Conservation (phyloP, 495 filamentous ascomycete species). For the Penicillium paradoxum region DNA sequence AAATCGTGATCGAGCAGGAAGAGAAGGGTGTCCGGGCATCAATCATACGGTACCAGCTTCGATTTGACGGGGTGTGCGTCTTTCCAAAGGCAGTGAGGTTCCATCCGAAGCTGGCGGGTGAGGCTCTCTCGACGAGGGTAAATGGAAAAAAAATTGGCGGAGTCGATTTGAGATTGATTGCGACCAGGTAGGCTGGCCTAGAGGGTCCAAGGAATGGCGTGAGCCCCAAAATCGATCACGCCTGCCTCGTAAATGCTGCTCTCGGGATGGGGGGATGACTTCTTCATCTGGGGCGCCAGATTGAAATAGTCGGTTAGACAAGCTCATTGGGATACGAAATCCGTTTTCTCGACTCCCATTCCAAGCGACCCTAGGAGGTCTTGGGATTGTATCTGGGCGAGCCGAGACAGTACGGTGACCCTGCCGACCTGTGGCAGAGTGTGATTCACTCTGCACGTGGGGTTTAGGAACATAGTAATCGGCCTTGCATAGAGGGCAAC, state of each 20-base stretch:
- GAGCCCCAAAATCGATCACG: background rate
- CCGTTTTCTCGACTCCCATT: constrained; percentile 4
- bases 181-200: constrained; percentile 10
- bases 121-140: background rate
- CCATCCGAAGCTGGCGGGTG: background rate
- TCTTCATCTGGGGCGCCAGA: background rate
- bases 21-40: background rate
- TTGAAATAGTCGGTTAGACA: constrained; percentile 18
- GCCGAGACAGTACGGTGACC: constrained; percentile 10
- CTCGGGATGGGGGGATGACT: background rate
- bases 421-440: constrained; percentile 13
- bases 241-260: background rate
- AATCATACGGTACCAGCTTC: constrained; percentile 25
- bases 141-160: constrained; percentile 4
- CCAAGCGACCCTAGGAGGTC: constrained; percentile 18
- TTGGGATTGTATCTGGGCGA: constrained; percentile 12
- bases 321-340: constrained; percentile 13
- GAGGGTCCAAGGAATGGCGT: background rate
- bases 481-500: constrained; percentile 95
- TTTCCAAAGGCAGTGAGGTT: background rate
- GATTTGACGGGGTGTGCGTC: constrained; percentile 30
- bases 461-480: constrained; percentile 94
- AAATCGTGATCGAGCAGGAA: constrained; percentile 2
- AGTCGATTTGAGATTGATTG: constrained; percentile 20
- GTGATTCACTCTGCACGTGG: constrained; percentile 36